Conservation (phyloP, 495 filamentous ascomycete species). For the Penicillium fimorum region DNA sequence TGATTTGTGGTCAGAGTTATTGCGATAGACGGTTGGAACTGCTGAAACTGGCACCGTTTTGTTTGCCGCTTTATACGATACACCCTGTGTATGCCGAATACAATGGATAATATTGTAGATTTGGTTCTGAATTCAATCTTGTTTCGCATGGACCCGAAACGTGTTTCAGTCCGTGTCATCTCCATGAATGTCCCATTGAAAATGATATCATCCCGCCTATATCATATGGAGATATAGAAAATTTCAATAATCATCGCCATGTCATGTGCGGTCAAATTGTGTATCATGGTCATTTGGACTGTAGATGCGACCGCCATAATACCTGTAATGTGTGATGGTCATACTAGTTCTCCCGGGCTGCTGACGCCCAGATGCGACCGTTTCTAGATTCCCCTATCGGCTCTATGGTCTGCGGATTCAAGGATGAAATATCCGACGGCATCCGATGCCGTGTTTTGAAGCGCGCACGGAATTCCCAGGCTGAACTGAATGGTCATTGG, state of each 20-base stretch:
- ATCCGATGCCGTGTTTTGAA: not conserved
- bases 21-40: not conserved
- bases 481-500: conserved; percentile 2
- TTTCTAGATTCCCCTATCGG: not conserved
- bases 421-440: not conserved
- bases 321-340: not conserved
- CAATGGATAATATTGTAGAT: not conserved
- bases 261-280: not conserved
- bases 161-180: not conserved
- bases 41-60: not conserved
- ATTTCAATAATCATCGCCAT: not conserved
- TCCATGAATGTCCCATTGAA: not conserved
- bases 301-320: not conserved
- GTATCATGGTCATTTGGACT: not conserved
- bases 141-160: not conserved
- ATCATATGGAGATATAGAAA: not conserved
- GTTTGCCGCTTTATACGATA: not conserved
- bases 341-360: not conserved
- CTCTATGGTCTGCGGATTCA: not conserved
- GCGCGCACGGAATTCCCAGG: not conserved
- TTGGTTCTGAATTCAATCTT: not conserved
- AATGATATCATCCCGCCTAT: not conserved
- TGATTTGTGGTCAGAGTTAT: conserved; percentile 2
- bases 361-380: not conserved
- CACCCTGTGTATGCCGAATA: not conserved